Conservation (phyloP, 2,329 filamentous ascomycete genomes). For the Blastomyces gilchristii region DNA sequence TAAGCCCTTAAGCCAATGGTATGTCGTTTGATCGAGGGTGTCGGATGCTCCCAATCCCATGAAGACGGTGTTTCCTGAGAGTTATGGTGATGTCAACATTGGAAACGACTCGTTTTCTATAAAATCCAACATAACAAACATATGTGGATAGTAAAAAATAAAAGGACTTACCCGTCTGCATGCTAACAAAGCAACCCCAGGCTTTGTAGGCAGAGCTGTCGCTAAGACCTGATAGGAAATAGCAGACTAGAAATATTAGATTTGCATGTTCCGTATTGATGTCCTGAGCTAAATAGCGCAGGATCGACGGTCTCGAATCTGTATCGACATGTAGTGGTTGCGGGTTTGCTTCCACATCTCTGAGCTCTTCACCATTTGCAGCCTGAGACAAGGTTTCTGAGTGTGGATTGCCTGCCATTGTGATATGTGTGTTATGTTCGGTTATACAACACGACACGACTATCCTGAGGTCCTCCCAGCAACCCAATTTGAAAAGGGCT, state of each 20-base stretch:
- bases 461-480: background rate
- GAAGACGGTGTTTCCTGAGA: slow-evolving; percentile 38
- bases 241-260: slow-evolving; percentile 30
- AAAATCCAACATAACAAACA: background rate
- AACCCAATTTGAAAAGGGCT: background rate
- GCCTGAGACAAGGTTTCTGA: background rate
- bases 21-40: slow-evolving; percentile 30
- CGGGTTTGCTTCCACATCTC: slow-evolving; percentile 5
- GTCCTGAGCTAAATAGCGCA: slow-evolving; percentile 8
- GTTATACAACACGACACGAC: background rate
- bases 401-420: background rate
- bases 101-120: background rate
- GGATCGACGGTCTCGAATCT: background rate
- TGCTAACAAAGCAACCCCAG: slow-evolving; percentile 39
- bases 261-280: slow-evolving; percentile 28
- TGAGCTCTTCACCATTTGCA: background rate
- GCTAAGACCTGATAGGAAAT: slow-evolving; percentile 35
- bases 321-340: background rate
- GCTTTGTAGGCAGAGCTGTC: slow-evolving; percentile 39
- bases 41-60: slow-evolving; percentile 36
- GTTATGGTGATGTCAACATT: background rate
- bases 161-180: slow-evolving; percentile 36
- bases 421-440: background rate
- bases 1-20: slow-evolving; percentile 38
- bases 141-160: background rate